A percentile compares a stretch with the other conserved stretches of the same genome.
Evolutionary conservation across 352 stramenopile species (phyloP).

Genomic region (Globisporangium parvum): DNA sequence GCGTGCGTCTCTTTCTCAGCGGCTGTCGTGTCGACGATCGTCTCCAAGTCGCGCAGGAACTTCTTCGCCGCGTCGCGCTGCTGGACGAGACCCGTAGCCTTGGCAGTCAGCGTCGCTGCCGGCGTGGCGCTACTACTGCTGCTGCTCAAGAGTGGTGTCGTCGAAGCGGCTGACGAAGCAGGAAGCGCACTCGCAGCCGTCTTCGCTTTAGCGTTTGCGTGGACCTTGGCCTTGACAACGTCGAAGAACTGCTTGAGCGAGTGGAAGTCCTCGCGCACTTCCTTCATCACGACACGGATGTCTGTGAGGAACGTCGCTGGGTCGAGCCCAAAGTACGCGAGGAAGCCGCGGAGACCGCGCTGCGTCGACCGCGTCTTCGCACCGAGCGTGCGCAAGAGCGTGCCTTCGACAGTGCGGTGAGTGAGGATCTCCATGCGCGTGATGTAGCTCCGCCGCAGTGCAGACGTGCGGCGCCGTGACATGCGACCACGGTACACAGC

Average conservation of each 20-base stretch:
- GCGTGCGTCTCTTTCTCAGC: constrained; percentile 34
- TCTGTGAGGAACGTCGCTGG: constrained; percentile 71
- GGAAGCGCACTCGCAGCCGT: constrained; percentile 3
- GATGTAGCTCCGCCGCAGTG: constrained; percentile 65
- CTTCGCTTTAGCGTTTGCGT: constrained; percentile 21
- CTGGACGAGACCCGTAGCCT: constrained; percentile 21
- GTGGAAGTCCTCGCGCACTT: constrained; percentile 69
- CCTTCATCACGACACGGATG: constrained; percentile 45
- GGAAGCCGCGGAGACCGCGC: constrained; percentile 49
- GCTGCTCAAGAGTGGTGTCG: neutral
- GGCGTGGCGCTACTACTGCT: no score
- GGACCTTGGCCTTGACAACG: constrained; percentile 48
- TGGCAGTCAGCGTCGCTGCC: neutral
- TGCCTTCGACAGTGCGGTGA: constrained; percentile 52
- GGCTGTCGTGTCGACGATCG: constrained; percentile 34
- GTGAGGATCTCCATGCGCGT: constrained; percentile 73
- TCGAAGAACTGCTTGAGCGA: constrained; percentile 57
- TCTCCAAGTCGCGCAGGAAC: constrained; percentile 55
- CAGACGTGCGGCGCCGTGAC: constrained; percentile 49
- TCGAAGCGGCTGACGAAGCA: neutral
- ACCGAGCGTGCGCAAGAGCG: constrained; percentile 47
- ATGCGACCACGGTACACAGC: constrained; percentile 70
- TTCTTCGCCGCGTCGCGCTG: constrained; percentile 45
- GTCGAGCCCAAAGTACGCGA: constrained; percentile 75
- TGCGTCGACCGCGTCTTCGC: constrained; percentile 56